Base-by-base conservation (phyloP, 176 grass and related monocot genomes). In the Eleusine coracana region DNA sequence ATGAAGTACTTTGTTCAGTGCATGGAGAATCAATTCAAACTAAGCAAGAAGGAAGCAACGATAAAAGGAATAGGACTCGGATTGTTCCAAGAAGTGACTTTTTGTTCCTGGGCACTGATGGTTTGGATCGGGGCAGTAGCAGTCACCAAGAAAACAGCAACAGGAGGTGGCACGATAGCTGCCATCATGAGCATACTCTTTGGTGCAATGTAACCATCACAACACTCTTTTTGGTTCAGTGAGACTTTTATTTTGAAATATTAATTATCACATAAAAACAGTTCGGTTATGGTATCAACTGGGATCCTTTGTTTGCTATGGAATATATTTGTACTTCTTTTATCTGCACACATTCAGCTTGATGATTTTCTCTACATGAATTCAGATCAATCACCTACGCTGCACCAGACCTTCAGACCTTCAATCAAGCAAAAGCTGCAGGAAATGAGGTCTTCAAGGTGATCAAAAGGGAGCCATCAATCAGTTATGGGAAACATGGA, bases 111-210 rank as follows among this genome's bases (percentile, higher is more conserved):
- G 76, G 73, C 92, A 49, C 20, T 94, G 71, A 75, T 90, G 46
- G 69, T 90, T 39, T 94, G 80, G 80, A 52, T 94, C 21, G 92
- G 92, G 44, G 88, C 92, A 51, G 71, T 73, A 62, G 88, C 83
- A 5, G 92, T 94, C 29, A 81, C 52, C 10, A 9, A 14, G 45
- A 50, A 71, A 77, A 77, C 58, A 38, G 92, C 86, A 18, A 90
- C 59, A 39, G 82, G 71, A 51, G 92, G 92, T 25, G 86, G 86
- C 20, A 83, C 86, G 12, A 83, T 90, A 61, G 92, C 91, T 1
- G 91, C 91, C 2, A 77, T 88, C 42, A 94, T 94, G 64, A 88
- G 84, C 66, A 80, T 94, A 76, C 92, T 94, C 65, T 94, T 82
- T 7, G 88, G 79, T 36, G 88, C 92, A 64, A 94, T 94, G 88